Conservation (phyloP, 805 yeast species). For the Saturnispora dispora region DNA sequence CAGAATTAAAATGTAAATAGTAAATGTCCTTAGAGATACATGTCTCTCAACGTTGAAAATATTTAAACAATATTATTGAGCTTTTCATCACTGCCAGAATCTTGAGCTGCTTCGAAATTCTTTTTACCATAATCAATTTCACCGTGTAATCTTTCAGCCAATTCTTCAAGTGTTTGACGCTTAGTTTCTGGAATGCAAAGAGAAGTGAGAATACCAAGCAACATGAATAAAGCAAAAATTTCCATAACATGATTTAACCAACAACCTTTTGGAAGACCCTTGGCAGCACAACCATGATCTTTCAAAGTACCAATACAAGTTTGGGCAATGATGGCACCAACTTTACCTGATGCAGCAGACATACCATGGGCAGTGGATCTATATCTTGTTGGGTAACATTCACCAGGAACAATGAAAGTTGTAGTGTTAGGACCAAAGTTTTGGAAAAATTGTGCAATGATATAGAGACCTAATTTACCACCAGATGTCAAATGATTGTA, state of each 20-base stretch:
- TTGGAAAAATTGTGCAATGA: constrained; percentile 78
- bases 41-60: neutral
- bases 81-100: constrained; percentile 2
- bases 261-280: constrained; percentile 46
- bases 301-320: constrained; percentile 78
- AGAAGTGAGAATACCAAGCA: constrained; percentile 60
- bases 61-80: neutral
- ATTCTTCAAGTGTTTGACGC: constrained; percentile 82
- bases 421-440: constrained; percentile 93
- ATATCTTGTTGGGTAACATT: constrained; percentile 87
- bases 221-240: constrained; percentile 87
- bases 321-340: constrained; percentile 90
- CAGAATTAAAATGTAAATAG: neutral
- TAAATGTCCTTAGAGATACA: neutral
- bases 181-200: constrained; percentile 81
- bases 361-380: constrained; percentile 94
- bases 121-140: constrained; percentile 42
- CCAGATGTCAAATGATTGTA: constrained; percentile 58
- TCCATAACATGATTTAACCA: constrained; percentile 90
- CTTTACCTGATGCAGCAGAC: constrained; percentile 86
- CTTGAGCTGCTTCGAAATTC: neutral
- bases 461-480: constrained; percentile 69
- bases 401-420: constrained; percentile 87
- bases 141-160: constrained; percentile 73
- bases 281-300: constrained; percentile 64